Evolutionary conservation across 1,284 basidiomycete genomes (phyloP).

Genomic region (Fomitopsis betulina): DNA sequence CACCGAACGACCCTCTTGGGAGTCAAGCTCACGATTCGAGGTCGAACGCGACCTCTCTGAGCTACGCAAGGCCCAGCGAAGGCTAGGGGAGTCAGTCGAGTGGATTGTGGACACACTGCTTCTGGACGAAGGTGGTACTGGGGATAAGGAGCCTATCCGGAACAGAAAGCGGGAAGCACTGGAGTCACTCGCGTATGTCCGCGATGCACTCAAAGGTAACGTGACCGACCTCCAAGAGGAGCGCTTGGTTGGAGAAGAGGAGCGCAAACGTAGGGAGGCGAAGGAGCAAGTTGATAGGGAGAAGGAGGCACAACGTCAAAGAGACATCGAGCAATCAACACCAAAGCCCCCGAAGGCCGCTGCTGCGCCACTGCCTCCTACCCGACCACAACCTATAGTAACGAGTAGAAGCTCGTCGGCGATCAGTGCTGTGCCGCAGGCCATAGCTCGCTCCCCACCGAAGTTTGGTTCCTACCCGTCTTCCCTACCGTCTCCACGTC

Average conservation of each 20-base stretch:
- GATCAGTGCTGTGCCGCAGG: conserved; percentile 6
- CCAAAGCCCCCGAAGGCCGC: conserved; percentile 25
- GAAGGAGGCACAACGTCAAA: conserved; percentile 11
- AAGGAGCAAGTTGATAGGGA: conserved; percentile 23
- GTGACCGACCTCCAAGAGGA: conserved; percentile 56
- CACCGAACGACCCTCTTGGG: conserved; percentile 60
- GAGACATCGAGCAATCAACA: conserved; percentile 13
- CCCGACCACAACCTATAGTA: conserved; percentile 14
- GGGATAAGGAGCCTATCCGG: conserved; percentile 34
- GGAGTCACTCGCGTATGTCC: conserved; percentile 68
- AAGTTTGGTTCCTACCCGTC: background rate
- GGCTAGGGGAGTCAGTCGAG: conserved; percentile 59
- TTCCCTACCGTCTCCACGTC: conserved; percentile 1
- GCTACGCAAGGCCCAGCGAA: conserved; percentile 49
- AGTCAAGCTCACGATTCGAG: conserved; percentile 59
- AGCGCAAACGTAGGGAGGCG: conserved; percentile 29
- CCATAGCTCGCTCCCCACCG: conserved; percentile 8
- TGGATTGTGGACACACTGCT: conserved; percentile 70
- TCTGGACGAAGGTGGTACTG: conserved; percentile 45
- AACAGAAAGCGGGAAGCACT: conserved; percentile 60
- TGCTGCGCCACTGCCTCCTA: conserved; percentile 19
- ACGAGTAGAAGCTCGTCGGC: conserved; percentile 16
- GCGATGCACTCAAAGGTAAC: conserved; percentile 61
- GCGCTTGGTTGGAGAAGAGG: conserved; percentile 53
- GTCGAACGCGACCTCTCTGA: conserved; percentile 57